These are phyloP conservation scores for Scalesia atractyloides DNA, from an alignment of 129 eudicot genomes.

Conservation along the genomic window DNA sequence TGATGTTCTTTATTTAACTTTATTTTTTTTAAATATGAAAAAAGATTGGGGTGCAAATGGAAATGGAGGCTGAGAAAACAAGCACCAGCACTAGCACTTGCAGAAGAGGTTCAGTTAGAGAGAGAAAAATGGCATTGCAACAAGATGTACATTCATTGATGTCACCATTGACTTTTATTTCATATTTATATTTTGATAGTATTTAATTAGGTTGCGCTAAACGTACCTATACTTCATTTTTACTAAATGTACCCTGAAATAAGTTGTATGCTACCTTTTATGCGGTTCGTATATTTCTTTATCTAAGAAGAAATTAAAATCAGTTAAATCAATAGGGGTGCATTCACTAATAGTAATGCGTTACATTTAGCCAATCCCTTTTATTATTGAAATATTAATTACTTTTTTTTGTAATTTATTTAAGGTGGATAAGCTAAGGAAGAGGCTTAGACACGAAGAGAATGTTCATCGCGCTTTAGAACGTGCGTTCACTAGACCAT, in stretches of 20 bases:
- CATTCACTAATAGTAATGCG: no score
- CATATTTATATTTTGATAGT: neutral
- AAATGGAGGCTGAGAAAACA: slow-evolving; percentile 59
- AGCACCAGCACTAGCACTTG: slow-evolving; percentile 32
- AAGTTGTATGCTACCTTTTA: no score
- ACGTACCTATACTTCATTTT: no score
- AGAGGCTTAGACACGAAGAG: slow-evolving; percentile 90
- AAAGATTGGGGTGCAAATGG: slow-evolving; percentile 47
- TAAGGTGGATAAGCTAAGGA: slow-evolving; percentile 86
- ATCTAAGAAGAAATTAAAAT: no score
- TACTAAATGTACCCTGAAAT: no score
- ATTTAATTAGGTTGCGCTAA: neutral
- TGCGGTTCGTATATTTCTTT: no score
- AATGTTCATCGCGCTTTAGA: slow-evolving; percentile 90
- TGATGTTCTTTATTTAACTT: slow-evolving; percentile 27
- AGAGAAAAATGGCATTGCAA: slow-evolving; percentile 72
- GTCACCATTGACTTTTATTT: slow-evolving; percentile 32
- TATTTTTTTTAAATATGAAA: slow-evolving; percentile 33
- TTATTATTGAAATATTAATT: slow-evolving; percentile 8
- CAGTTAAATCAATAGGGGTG: no score
- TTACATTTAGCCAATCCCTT: neutral
- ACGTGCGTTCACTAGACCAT: slow-evolving; percentile 89
- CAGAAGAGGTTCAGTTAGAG: slow-evolving; percentile 53
- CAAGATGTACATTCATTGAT: slow-evolving; percentile 64
- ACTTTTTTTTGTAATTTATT: slow-evolving; percentile 4